phyloP scores from a whole-genome alignment of 805 yeast genomes.

The Monosporozyma siamensis region DNA sequence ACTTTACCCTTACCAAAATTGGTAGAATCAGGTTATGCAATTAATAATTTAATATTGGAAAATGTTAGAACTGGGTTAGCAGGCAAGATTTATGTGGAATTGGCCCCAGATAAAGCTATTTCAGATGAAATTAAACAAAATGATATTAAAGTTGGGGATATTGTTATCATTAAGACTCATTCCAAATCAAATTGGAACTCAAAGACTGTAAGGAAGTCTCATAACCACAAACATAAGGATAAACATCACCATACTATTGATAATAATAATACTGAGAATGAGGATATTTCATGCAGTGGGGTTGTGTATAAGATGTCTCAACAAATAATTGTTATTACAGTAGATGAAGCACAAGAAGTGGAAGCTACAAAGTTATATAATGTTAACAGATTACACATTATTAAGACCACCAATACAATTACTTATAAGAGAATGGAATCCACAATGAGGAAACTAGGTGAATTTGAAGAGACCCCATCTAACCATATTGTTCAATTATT shows the following conservation, averaged over 20 bases:
- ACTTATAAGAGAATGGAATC: constrained; percentile 74
- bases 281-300: constrained; percentile 40
- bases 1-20: constrained; percentile 52
- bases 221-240: constrained; percentile 15
- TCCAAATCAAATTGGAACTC: constrained; percentile 23
- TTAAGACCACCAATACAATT: constrained; percentile 48
- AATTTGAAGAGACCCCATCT: constrained; percentile 31
- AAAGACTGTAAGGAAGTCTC: constrained; percentile 10
- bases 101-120: constrained; percentile 44
- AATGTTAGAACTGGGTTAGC: constrained; percentile 68
- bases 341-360: constrained; percentile 51
- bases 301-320: constrained; percentile 51
- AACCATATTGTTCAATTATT: constrained; percentile 38
- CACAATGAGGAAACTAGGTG: constrained; percentile 57
- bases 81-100: constrained; percentile 49
- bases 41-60: constrained; percentile 52
- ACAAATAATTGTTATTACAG: constrained; percentile 44
- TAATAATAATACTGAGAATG: constrained; percentile 13
- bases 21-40: constrained; percentile 66
- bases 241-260: constrained; percentile 14
- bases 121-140: constrained; percentile 35
- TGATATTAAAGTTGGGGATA: constrained; percentile 63
- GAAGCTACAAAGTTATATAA: constrained; percentile 36
- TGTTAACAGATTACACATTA: constrained; percentile 27
- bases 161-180: constrained; percentile 46